These are phyloP conservation scores for Adansonia digitata DNA, from an alignment of 345 rosid species.

Conservation along the genomic window DNA sequence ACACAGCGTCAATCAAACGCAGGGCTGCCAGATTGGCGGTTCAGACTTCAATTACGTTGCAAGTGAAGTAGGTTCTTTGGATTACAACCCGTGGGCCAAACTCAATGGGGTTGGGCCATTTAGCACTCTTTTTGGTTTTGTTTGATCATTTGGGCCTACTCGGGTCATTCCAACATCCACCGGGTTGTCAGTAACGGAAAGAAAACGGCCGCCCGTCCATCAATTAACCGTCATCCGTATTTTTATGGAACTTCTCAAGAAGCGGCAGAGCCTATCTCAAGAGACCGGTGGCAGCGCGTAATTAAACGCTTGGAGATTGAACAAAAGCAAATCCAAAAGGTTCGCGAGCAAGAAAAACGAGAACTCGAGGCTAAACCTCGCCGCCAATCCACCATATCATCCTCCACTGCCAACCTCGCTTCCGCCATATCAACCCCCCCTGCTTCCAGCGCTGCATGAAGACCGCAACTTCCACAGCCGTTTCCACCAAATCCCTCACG, in stretches of 20 bases:
- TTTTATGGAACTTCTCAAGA: conserved; percentile 54
- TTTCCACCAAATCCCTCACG: background rate
- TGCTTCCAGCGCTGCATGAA: conserved; percentile 7
- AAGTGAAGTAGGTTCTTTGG: too few species aligned
- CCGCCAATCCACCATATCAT: conserved; percentile 36
- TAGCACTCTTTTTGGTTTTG: too few species aligned
- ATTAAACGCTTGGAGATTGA: conserved; percentile 91
- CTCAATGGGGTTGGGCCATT: too few species aligned
- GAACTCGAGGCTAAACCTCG: conserved; percentile 79
- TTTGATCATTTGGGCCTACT: background rate
- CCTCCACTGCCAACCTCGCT: conserved; percentile 20
- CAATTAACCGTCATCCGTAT: background rate
- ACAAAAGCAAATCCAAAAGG: conserved; percentile 76
- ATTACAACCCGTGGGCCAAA: too few species aligned
- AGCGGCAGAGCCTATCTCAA: conserved; percentile 57
- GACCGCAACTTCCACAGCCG: background rate
- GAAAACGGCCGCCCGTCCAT: background rate
- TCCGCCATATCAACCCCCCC: conserved; percentile 31
- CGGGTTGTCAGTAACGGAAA: background rate
- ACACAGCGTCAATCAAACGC: too few species aligned
- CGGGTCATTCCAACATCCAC: background rate
- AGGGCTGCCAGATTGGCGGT: too few species aligned
- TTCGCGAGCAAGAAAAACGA: conserved; percentile 77
- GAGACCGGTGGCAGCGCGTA: conserved; percentile 70
- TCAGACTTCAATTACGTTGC: too few species aligned